These are phyloP conservation scores for Allium cepa DNA, from an alignment of 106 monocot species.

Conservation along the genomic window DNA sequence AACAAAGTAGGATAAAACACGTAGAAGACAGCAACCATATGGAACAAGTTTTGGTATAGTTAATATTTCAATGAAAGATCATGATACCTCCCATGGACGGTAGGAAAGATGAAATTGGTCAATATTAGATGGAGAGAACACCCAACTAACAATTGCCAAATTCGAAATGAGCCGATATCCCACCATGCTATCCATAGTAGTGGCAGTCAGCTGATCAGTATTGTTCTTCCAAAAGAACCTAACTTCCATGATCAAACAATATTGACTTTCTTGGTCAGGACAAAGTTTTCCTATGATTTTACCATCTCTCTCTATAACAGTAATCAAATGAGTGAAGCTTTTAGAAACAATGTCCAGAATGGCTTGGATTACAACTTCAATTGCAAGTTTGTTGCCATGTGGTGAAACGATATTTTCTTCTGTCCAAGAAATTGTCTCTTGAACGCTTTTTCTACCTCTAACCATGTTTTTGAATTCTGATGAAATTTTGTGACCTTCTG, in stretches of 20 bases:
- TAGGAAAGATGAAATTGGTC: constrained; percentile 80
- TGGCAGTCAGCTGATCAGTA: constrained; percentile 81
- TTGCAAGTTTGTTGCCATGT: constrained; percentile 50
- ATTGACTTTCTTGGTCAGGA: constrained; percentile 43
- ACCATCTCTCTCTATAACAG: constrained; percentile 87
- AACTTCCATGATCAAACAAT: constrained; percentile 64
- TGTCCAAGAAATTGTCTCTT: constrained; percentile 63
- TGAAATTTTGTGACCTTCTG: constrained; percentile 38
- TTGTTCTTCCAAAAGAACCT: constrained; percentile 82
- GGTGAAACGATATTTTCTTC: constrained; percentile 52
- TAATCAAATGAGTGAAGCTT: constrained; percentile 94
- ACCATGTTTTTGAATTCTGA: constrained; percentile 57
- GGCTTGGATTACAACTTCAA: constrained; percentile 77
- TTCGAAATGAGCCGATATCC: constrained; percentile 78
- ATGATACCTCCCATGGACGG: constrained; percentile 83
- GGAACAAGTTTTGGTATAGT: no score
- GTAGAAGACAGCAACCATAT: no score
- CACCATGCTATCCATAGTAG: constrained; percentile 89
- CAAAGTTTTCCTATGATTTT: constrained; percentile 63
- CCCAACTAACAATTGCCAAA: constrained; percentile 86
- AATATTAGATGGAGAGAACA: constrained; percentile 61
- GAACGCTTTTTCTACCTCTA: constrained; percentile 47
- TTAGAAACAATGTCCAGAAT: constrained; percentile 93
- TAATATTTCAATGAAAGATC: no score
- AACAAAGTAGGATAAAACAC: no score